Evolutionary conservation across 495 filamentous ascomycete species (phyloP).

Genomic region (Xylaria cubensis): DNA sequence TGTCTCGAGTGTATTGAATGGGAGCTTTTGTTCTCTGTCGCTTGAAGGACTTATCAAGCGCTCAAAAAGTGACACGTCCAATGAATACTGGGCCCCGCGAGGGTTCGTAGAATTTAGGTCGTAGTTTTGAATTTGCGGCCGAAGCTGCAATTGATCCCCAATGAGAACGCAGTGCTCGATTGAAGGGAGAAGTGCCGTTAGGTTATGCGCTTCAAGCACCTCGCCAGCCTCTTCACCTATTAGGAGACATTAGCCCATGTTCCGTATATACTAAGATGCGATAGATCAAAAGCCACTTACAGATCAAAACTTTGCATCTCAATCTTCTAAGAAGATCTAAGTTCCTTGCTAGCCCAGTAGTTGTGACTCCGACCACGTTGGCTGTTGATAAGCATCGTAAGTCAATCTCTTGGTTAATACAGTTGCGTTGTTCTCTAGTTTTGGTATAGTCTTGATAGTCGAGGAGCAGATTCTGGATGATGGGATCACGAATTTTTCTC

Average conservation of each 20-base stretch:
- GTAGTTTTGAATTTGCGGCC: slow-evolving; percentile 72
- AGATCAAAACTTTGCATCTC: slow-evolving; percentile 70
- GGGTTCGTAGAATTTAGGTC: slow-evolving; percentile 65
- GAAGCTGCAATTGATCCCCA: slow-evolving; percentile 77
- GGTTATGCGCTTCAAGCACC: slow-evolving; percentile 73
- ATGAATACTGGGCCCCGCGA: slow-evolving; percentile 59
- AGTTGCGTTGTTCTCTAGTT: slow-evolving; percentile 44
- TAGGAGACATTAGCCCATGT: background rate
- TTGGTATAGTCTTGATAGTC: slow-evolving; percentile 42
- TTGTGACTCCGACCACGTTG: slow-evolving; percentile 77
- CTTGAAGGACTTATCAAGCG: slow-evolving; percentile 59
- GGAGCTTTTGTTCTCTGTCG: slow-evolving; percentile 49
- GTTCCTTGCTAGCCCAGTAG: slow-evolving; percentile 73
- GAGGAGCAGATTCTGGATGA: slow-evolving; percentile 43
- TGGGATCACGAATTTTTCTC: slow-evolving; percentile 44
- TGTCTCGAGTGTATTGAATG: slow-evolving; percentile 64
- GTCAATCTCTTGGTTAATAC: slow-evolving; percentile 56
- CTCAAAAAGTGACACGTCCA: slow-evolving; percentile 76
- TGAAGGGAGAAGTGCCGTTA: slow-evolving; percentile 71
- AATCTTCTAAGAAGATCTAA: slow-evolving; percentile 66
- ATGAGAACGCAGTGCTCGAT: slow-evolving; percentile 78
- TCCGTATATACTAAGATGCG: background rate
- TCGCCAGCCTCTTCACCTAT: slow-evolving; percentile 75
- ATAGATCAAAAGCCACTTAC: slow-evolving; percentile 30
- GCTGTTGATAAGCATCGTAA: slow-evolving; percentile 58